These are phyloP conservation scores for Clavulina sp. DNA, from an alignment of 768 basidiomycete species.

Conservation along the genomic window DNA sequence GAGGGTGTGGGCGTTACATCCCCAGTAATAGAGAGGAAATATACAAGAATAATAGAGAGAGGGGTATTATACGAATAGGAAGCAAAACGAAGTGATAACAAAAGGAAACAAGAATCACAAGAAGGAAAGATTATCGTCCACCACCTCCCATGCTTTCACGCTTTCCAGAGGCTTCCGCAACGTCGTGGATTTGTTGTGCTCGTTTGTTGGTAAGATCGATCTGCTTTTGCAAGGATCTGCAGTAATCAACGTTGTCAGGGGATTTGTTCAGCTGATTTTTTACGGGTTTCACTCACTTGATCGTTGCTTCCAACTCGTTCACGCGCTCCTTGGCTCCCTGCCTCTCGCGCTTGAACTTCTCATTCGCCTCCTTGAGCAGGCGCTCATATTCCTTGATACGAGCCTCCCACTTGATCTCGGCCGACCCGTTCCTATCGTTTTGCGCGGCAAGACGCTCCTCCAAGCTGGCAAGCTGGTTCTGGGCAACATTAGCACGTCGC, in stretches of 20 bases:
- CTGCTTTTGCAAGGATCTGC: constrained; percentile 1
- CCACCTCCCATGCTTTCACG: too few relatives aligned
- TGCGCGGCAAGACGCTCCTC: constrained; percentile 70
- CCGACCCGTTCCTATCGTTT: constrained; percentile 50
- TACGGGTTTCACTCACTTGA: constrained; percentile 58
- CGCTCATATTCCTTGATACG: constrained; percentile 87
- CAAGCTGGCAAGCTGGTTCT: constrained; percentile 64
- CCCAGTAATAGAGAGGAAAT: too few relatives aligned
- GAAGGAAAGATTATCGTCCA: too few relatives aligned
- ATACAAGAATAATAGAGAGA: too few relatives aligned
- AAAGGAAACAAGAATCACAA: too few relatives aligned
- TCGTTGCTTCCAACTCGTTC: constrained; percentile 46
- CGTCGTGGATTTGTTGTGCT: neutral
- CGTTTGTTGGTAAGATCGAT: constrained; percentile 1
- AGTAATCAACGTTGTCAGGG: too few relatives aligned
- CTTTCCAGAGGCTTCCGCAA: neutral
- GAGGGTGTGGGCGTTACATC: too few relatives aligned
- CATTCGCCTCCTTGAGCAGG: constrained; percentile 64
- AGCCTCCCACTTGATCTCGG: constrained; percentile 85
- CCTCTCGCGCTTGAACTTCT: constrained; percentile 81
- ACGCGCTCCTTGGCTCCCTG: constrained; percentile 86
- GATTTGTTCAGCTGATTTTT: too few relatives aligned
- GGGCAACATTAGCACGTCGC: constrained; percentile 65
- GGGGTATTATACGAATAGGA: too few relatives aligned
- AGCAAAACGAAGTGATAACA: too few relatives aligned